Evolutionary conservation across 208 protist genomes (phyloP).

Genomic region (Leishmania lainsoni): DNA sequence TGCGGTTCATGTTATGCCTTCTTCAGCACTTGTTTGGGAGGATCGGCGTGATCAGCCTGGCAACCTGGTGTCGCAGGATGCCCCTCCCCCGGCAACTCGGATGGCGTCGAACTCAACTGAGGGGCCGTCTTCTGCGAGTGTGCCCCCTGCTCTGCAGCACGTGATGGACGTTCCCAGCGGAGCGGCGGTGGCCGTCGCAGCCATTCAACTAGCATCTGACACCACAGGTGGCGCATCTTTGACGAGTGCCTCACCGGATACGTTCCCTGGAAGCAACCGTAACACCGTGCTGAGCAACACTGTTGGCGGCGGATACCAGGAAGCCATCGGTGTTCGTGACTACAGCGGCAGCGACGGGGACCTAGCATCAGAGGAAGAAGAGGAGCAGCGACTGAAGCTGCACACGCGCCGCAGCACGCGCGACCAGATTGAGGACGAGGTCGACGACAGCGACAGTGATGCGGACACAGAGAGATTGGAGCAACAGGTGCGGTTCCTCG

Average conservation of each 20-base stretch:
- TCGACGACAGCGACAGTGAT: neutral
- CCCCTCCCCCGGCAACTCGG: neutral
- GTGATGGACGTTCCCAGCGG: conserved; percentile 3
- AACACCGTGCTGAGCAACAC: neutral
- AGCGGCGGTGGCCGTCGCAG: neutral
- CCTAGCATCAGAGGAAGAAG: neutral
- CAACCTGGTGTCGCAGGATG: neutral
- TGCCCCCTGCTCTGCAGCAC: conserved; percentile 7
- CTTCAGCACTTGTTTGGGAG: neutral
- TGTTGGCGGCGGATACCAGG: neutral
- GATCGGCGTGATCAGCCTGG: neutral
- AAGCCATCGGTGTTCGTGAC: neutral
- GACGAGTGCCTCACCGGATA: neutral
- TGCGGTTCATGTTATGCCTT: neutral
- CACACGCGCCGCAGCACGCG: conserved; percentile 14
- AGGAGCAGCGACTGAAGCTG: conserved; percentile 6
- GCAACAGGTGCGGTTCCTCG: neutral
- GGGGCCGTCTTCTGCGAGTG: conserved; percentile 2
- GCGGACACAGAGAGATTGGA: neutral
- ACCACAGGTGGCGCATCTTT: neutral
- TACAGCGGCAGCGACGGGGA: conserved; percentile 4
- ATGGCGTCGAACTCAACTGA: neutral
- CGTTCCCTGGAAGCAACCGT: neutral
- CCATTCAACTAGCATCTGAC: neutral
- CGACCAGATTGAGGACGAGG: conserved; percentile 7